phyloP scores from a whole-genome alignment of 2,329 filamentous ascomycete species.

The Albifimbria verrucaria region DNA sequence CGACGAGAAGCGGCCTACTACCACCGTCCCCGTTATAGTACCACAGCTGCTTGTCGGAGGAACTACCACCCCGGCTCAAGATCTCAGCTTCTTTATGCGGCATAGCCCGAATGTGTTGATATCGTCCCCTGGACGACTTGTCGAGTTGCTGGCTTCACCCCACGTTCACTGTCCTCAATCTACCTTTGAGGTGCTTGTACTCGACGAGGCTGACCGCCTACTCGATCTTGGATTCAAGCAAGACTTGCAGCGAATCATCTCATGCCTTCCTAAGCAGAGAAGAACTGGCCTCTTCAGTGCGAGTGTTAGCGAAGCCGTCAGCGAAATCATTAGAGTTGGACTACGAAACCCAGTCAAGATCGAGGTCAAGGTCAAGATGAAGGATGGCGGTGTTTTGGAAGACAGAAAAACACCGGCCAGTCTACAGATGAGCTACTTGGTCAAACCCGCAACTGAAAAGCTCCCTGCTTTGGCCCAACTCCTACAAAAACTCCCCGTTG shows the following conservation, averaged over 20 bases:
- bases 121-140: slow-evolving; percentile 83
- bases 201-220: slow-evolving; percentile 92
- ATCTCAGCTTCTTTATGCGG: slow-evolving; percentile 80
- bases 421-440: slow-evolving; percentile 84
- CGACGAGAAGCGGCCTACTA: slow-evolving; percentile 52
- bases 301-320: slow-evolving; percentile 91
- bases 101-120: slow-evolving; percentile 85
- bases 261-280: slow-evolving; percentile 83
- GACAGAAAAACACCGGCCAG: slow-evolving; percentile 89
- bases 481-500: slow-evolving; percentile 65
- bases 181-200: slow-evolving; percentile 85
- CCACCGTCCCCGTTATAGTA: slow-evolving; percentile 55
- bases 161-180: slow-evolving; percentile 86
- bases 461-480: slow-evolving; percentile 70
- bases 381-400: slow-evolving; percentile 62
- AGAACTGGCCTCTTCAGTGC: slow-evolving; percentile 93
- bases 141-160: slow-evolving; percentile 81
- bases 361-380: slow-evolving; percentile 81
- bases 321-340: slow-evolving; percentile 88
- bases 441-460: slow-evolving; percentile 74
- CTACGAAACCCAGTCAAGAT: slow-evolving; percentile 93
- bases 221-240: slow-evolving; percentile 93
- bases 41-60: slow-evolving; percentile 89
- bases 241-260: slow-evolving; percentile 81
- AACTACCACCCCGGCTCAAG: slow-evolving; percentile 73